A percentile compares a stretch with the other conserved stretches of the same genome.
Evolutionary conservation across 2,329 filamentous ascomycete species (phyloP).

Genomic region (Xenosphaeropsis pyriputrescens): DNA sequence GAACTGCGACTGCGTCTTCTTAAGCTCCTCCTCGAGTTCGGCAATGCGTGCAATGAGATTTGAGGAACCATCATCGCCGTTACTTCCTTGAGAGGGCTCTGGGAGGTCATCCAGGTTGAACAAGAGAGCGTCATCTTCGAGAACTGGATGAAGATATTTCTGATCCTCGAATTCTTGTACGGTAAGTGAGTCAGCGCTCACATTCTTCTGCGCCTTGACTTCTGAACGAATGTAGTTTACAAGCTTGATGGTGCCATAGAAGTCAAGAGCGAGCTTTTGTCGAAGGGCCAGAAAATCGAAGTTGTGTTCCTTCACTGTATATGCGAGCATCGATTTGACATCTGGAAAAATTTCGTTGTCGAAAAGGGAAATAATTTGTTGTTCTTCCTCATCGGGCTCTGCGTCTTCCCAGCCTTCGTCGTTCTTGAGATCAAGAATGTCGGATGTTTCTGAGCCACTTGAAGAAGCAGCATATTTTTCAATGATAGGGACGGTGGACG

Average conservation of each 20-base stretch:
- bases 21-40: slow-evolving; percentile 22
- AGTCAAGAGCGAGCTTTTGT: slow-evolving; percentile 47
- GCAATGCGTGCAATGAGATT: slow-evolving; percentile 17
- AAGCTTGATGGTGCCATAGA: slow-evolving; percentile 58
- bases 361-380: slow-evolving; percentile 51
- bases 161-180: slow-evolving; percentile 58
- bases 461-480: slow-evolving; percentile 9
- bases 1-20: slow-evolving; percentile 23
- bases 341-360: slow-evolving; percentile 51
- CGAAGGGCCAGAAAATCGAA: slow-evolving; percentile 53
- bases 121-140: slow-evolving; percentile 81
- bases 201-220: slow-evolving; percentile 26
- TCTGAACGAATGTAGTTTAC: slow-evolving; percentile 50
- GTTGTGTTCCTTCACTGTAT: slow-evolving; percentile 49
- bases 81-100: slow-evolving; percentile 21
- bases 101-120: slow-evolving; percentile 74
- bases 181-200: slow-evolving; percentile 31
- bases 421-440: slow-evolving; percentile 23
- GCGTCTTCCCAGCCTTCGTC: slow-evolving; percentile 41
- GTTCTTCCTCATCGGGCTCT: slow-evolving; percentile 46
- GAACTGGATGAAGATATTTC: slow-evolving; percentile 64
- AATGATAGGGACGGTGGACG: slow-evolving; percentile 1
- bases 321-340: slow-evolving; percentile 47
- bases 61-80: slow-evolving; percentile 9
- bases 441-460: slow-evolving; percentile 23